Evolutionary conservation across 164 flowering plant species (phyloP).

Genomic region (grape (Vitis vinifera)): ASM3070453v1 NC_081805.1:1937501-1938000

Average conservation of each 20-base stretch:
- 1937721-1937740: constrained; percentile 46
- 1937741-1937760: constrained; percentile 27
- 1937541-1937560: constrained; percentile 45
- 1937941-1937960: too few species aligned
- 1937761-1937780: constrained; percentile 37
- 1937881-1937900: too few species aligned
- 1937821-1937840: constrained; percentile 47
- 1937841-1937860: constrained; percentile 43
- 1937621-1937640: neutral
- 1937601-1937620: constrained; percentile 4
- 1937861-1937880: constrained; percentile 60
- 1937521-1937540: constrained; percentile 46
- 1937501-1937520: constrained; percentile 40
- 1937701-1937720: constrained; percentile 60
- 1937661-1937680: constrained; percentile 60
- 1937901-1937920: too few species aligned
- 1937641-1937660: constrained; percentile 46
- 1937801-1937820: constrained; percentile 51
- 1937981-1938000: too few species aligned
- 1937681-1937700: constrained; percentile 41
- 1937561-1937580: constrained; percentile 28
- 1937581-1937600: constrained; percentile 2
- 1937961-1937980: too few species aligned
- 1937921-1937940: too few species aligned
- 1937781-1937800: constrained; percentile 58